A percentile compares a stretch with the other conserved stretches of the same genome.
Evolutionary conservation across 495 filamentous ascomycete genomes (phyloP).

Genomic region (Neurospora sp.): DNA sequence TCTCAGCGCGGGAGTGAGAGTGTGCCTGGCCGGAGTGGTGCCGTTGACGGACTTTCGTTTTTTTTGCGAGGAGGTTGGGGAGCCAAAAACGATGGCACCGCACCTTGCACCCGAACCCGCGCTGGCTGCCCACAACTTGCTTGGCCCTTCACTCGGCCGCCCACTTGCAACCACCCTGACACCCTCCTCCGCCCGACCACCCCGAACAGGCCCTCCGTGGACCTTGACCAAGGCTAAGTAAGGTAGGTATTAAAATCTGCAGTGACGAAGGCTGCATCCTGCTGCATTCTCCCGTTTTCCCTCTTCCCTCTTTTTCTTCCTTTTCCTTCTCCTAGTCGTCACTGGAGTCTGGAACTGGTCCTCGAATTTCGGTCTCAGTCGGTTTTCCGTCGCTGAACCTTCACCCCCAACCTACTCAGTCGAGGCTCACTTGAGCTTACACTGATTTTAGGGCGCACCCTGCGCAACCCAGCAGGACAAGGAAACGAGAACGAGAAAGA

Average conservation of each 20-base stretch:
- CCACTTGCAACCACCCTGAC: conserved; percentile 1
- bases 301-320: conserved; percentile 3
- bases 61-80: conserved; percentile 22
- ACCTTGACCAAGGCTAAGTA: not conserved
- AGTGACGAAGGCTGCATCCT: conserved; percentile 14
- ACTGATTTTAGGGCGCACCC: not conserved
- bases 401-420: not conserved
- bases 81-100: conserved; percentile 8
- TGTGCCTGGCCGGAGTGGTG: not conserved
- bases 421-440: not conserved
- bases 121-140: not conserved
- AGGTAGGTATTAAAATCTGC: conserved; percentile 6
- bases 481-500: not conserved
- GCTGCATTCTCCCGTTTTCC: not conserved
- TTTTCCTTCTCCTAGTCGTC: not conserved
- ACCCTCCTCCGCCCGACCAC: conserved; percentile 6
- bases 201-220: not conserved
- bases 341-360: conserved; percentile 1
- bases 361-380: conserved; percentile 2
- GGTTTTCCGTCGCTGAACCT: not conserved
- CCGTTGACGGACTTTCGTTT: not conserved
- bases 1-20: not conserved
- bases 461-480: not conserved
- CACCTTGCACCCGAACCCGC: conserved; percentile 13
- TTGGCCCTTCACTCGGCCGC: not conserved